A percentile compares a stretch with the other conserved stretches of the same genome.
These are phyloP conservation scores for carrot (Daucus carota) DNA, from an alignment of 129 eudicot species.

Conservation along the genomic window DH1_v3.0 NC_030385.2:13635501-13636000, in stretches of 20 bases:
- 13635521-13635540: not conserved
- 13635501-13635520: not conserved
- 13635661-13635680: conserved; percentile 82
- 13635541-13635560: not conserved
- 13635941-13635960: conserved; percentile 43
- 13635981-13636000: conserved; percentile 73
- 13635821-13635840: not conserved
- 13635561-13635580: not conserved
- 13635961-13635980: conserved; percentile 54
- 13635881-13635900: conserved; percentile 59
- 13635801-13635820: not conserved
- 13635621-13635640: conserved; percentile 86
- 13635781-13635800: conserved; percentile 4
- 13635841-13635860: not conserved
- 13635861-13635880: conserved; percentile 31
- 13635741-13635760: conserved; percentile 44
- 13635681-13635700: conserved; percentile 72
- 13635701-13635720: conserved; percentile 41
- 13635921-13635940: conserved; percentile 61
- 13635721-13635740: conserved; percentile 91
- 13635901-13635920: conserved; percentile 69
- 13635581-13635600: conserved; percentile 51
- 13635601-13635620: conserved; percentile 97
- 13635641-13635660: conserved; percentile 96
- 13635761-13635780: not conserved